Evolutionary conservation across 441 rosid genomes (phyloP).

Genomic region (Eugenia klotzschiana): DNA sequence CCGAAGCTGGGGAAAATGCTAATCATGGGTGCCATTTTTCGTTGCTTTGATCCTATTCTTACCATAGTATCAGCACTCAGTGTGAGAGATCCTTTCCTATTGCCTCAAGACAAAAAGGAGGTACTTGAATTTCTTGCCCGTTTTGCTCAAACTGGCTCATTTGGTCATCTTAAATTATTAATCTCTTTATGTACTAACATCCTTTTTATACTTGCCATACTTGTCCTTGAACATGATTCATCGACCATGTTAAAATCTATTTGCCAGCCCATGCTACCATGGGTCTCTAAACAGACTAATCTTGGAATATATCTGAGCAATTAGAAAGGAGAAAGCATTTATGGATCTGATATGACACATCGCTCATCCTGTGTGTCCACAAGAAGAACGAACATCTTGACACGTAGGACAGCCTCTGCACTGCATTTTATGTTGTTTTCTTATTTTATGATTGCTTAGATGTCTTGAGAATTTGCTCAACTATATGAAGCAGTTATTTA

Average conservation of each 20-base stretch:
- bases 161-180: neutral
- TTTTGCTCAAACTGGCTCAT: neutral
- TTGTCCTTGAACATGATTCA: neutral
- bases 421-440: neutral
- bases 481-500: neutral
- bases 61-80: constrained; percentile 97
- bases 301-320: neutral
- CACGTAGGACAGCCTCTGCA: neutral
- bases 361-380: neutral
- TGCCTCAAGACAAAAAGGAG: constrained; percentile 96
- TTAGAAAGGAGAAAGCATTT: neutral
- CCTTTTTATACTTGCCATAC: neutral
- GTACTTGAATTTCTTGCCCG: constrained; percentile 29
- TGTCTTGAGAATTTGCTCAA: neutral
- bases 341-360: neutral
- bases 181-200: neutral
- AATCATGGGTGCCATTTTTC: constrained; percentile 88
- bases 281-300: neutral
- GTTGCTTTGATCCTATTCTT: constrained; percentile 86
- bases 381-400: neutral
- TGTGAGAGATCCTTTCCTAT: constrained; percentile 94
- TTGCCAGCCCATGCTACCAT: neutral
- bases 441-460: neutral
- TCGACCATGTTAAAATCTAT: neutral
- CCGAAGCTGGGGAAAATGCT: constrained; percentile 99